Evolutionary conservation across 2,329 filamentous ascomycete species (phyloP).

Genomic region (Coniella vitis): DNA sequence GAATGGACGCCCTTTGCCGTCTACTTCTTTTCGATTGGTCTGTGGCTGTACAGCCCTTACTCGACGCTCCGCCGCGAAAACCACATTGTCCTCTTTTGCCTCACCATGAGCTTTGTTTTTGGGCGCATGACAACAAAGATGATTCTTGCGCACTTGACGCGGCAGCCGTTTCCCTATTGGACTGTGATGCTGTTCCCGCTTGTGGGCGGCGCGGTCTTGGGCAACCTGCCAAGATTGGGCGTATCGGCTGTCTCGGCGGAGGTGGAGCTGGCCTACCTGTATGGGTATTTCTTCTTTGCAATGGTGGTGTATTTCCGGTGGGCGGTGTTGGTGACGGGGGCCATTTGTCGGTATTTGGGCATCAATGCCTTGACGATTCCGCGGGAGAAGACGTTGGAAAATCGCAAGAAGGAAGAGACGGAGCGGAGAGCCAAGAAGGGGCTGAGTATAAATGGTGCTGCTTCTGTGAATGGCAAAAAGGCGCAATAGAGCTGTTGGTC

Average conservation of each 20-base stretch:
- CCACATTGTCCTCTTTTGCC: conserved; percentile 83
- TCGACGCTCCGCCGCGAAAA: conserved; percentile 77
- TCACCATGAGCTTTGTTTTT: conserved; percentile 95
- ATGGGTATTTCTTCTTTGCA: conserved; percentile 77
- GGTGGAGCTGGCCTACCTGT: conserved; percentile 73
- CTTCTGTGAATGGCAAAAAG: conserved; percentile 22
- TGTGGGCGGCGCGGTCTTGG: conserved; percentile 74
- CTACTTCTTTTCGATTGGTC: conserved; percentile 66
- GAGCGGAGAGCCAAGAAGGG: conserved; percentile 4
- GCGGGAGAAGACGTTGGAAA: conserved; percentile 50
- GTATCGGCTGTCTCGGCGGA: conserved; percentile 57
- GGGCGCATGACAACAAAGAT: conserved; percentile 98
- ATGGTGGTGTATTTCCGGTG: conserved; percentile 84
- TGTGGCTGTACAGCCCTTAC: conserved; percentile 87
- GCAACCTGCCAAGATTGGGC: conserved; percentile 74
- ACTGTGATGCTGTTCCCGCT: conserved; percentile 85
- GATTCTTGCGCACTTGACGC: conserved; percentile 89
- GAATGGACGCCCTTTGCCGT: conserved; percentile 91
- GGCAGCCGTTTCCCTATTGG: conserved; percentile 94
- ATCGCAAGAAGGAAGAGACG: conserved; percentile 35
- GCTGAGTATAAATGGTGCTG: conserved; percentile 20
- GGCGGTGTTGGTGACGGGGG: conserved; percentile 84
- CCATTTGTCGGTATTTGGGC: conserved; percentile 84
- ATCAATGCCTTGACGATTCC: conserved; percentile 93
- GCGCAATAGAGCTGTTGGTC: conserved; percentile 15